These are phyloP conservation scores for Cryptosporidium andersoni DNA, from an alignment of 169 alveolate genomes.

Conservation along the genomic window DNA sequence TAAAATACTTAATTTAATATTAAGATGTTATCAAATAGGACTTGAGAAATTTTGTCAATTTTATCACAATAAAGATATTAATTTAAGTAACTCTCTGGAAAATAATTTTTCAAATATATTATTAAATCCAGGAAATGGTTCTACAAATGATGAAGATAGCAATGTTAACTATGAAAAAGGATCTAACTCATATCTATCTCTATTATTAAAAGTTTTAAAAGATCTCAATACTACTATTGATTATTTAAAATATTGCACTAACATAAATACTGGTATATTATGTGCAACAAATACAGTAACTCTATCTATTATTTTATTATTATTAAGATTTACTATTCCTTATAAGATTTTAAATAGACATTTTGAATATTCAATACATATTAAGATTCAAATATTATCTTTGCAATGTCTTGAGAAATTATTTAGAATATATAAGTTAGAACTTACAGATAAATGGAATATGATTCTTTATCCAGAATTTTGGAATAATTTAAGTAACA, in stretches of 20 bases:
- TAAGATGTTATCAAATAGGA: slow-evolving; percentile 15
- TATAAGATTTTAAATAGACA: background rate
- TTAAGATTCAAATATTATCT: slow-evolving; percentile 8
- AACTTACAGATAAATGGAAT: slow-evolving; percentile 57
- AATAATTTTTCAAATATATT: background rate
- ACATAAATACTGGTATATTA: slow-evolving; percentile 21
- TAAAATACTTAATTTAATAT: background rate
- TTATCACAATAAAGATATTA: background rate
- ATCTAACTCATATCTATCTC: too few relatives aligned
- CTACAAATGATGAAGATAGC: background rate
- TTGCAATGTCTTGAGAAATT: slow-evolving; percentile 20
- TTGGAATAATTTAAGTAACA: background rate
- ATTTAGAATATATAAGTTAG: slow-evolving; percentile 37
- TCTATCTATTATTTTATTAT: slow-evolving; percentile 41
- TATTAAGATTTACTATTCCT: slow-evolving; percentile 7
- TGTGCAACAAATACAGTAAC: slow-evolving; percentile 18
- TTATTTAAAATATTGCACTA: slow-evolving; percentile 13
- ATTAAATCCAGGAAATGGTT: background rate
- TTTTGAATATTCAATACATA: background rate
- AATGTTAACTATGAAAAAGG: background rate
- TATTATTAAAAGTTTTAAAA: slow-evolving; percentile 5
- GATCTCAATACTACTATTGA: slow-evolving; percentile 25
- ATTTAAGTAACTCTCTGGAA: background rate
- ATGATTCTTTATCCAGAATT: slow-evolving; percentile 40
- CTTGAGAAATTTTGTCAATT: slow-evolving; percentile 3